A percentile compares a stretch with the other conserved stretches of the same genome.
Conservation (phyloP, 352 stramenopile genomes). For the Phytophthora foliorum region DNA sequence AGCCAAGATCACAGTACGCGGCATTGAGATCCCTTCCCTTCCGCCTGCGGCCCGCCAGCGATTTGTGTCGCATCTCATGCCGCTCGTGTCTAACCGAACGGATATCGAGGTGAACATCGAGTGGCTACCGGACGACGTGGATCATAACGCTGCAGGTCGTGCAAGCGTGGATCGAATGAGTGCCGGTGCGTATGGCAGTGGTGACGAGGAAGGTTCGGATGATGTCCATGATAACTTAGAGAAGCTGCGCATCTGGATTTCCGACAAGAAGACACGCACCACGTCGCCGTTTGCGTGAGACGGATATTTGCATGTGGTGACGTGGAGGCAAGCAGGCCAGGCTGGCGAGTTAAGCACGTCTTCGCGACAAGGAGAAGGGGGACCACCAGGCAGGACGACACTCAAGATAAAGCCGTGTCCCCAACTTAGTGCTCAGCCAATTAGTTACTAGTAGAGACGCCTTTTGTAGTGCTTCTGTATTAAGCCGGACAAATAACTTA, state of each 20-base stretch:
- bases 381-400: slow-evolving; percentile 7
- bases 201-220: slow-evolving; percentile 35
- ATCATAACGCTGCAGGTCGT: slow-evolving; percentile 44
- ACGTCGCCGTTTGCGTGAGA: slow-evolving; percentile 75
- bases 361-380: not conserved
- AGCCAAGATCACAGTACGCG: slow-evolving; percentile 82
- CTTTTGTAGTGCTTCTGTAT: slow-evolving; percentile 24
- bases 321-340: slow-evolving; percentile 16
- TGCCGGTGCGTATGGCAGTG: slow-evolving; percentile 25
- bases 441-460: slow-evolving; percentile 32
- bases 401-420: slow-evolving; percentile 16
- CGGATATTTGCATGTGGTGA: slow-evolving; percentile 38
- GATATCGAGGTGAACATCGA: slow-evolving; percentile 90
- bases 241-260: slow-evolving; percentile 90
- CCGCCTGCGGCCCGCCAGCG: slow-evolving; percentile 61
- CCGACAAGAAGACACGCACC: slow-evolving; percentile 85
- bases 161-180: slow-evolving; percentile 53
- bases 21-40: slow-evolving; percentile 82
- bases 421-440: slow-evolving; percentile 12
- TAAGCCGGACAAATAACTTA: not conserved
- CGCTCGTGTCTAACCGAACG: slow-evolving; percentile 80
- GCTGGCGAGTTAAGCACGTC: slow-evolving; percentile 5
- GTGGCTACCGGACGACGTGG: slow-evolving; percentile 76
- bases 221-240: slow-evolving; percentile 56
- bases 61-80: slow-evolving; percentile 84